A percentile compares a stretch with the other conserved stretches of the same genome.
Evolutionary conservation across 2,329 filamentous ascomycete species (phyloP).

Genomic region (Fusarium coicis): DNA sequence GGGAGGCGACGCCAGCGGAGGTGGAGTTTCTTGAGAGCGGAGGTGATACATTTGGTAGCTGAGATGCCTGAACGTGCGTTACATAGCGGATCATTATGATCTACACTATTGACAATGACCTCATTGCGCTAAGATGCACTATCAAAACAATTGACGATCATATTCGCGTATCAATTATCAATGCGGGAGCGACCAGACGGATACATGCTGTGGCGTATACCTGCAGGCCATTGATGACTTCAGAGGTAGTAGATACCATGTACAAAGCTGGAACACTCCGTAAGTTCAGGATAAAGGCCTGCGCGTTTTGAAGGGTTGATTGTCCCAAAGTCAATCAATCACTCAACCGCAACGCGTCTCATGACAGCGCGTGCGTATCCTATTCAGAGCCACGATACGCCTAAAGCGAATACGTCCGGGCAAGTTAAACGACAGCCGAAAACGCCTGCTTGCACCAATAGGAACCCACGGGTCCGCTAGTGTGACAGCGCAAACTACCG

Average conservation of each 20-base stretch:
- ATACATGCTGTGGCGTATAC: no score
- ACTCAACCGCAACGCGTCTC: neutral
- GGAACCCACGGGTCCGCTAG: neutral
- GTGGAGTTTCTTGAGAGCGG: slow-evolving; percentile 59
- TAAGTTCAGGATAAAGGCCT: neutral
- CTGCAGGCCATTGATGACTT: neutral
- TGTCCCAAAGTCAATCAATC: neutral
- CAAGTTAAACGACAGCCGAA: neutral
- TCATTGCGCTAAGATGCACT: neutral
- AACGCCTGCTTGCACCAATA: neutral
- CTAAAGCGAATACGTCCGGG: slow-evolving; percentile 4
- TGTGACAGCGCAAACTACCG: slow-evolving; percentile 1
- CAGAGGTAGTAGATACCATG: neutral
- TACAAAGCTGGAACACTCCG: no score
- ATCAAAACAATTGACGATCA: neutral
- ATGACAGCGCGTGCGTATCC: neutral
- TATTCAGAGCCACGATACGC: neutral
- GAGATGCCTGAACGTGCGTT: neutral
- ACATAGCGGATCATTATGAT: neutral
- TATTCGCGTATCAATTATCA: neutral
- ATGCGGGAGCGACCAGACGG: neutral
- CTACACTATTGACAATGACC: neutral
- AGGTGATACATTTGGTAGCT: slow-evolving; percentile 52
- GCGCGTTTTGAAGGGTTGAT: neutral
- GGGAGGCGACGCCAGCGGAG: slow-evolving; percentile 62